Base-by-base conservation (phyloP, 148 eudicot species). In the Chenopodium suecicum region DNA sequence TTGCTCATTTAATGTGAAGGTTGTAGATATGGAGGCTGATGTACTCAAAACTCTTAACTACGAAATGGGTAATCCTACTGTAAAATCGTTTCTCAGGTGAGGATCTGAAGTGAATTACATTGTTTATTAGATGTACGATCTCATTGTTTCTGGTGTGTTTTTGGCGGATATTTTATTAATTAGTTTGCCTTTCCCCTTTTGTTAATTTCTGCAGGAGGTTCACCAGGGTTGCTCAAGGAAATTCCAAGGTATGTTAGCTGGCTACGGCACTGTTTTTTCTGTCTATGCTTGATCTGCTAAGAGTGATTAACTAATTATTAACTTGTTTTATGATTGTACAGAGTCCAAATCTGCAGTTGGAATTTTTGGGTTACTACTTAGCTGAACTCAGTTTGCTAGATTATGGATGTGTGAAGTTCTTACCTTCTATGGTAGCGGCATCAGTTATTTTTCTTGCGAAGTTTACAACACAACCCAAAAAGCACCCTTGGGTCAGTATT, bases 381-480 rank as follows among this genome's bases (percentile, higher is more conserved):
- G 94, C 98, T 19, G 99, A 96, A 85, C 86, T 96, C 31, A 96
- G 98, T 70, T 89, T 96, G 85, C 79, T 96, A 31, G 99, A 96
- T 73, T 90, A 89, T 79, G 90, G 91, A 41, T 90, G 97, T 68
- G 76, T 96, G 46, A 90, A 90, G 82, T 91, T 89, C 87, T 81
- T 91, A 85, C 99, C 99, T 70, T 95, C 99, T 56, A 72, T 87
- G 82, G 86, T 96, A 72, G 93, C 99, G 27, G 99, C 98, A 65
- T 87, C 99, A n/a, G 97, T 87, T 41, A 77, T 89, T n/a, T 95
- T 90, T 78, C 91, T 95, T n/a, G 88, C 98, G 46, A 89, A 89
- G 69, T 88, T 93, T 81, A 94, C 92, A 5, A 47, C 88, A 4
- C 77, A 82, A 16, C 90, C 98, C 1, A 77, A 76, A 47, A 79